phyloP scores from a whole-genome alignment of 495 filamentous ascomycete genomes.

The Penicillium coprophilum region DNA sequence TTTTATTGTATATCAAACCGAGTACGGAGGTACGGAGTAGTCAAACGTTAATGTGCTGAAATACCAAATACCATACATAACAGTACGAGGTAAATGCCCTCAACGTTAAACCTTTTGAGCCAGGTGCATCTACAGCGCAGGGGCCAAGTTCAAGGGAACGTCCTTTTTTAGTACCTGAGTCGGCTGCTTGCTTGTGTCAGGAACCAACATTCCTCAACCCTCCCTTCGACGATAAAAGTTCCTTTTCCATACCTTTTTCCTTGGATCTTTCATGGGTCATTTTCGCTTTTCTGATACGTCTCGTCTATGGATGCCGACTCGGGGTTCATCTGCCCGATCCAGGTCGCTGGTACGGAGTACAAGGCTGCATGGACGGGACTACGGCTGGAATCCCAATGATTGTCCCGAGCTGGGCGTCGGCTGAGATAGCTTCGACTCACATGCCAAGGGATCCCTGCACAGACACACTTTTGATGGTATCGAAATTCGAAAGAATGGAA shows the following conservation, averaged over 20 bases:
- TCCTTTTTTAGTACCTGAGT: conserved; percentile 10
- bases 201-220: conserved; percentile 6
- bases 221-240: background rate
- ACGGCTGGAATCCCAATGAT: conserved; percentile 25
- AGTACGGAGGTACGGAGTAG: too few relatives aligned
- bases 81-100: background rate
- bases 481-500: conserved; percentile 2
- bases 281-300: background rate
- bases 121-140: conserved; percentile 14
- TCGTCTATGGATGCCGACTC: conserved; percentile 1
- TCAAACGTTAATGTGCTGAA: background rate
- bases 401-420: conserved; percentile 23
- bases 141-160: conserved; percentile 12
- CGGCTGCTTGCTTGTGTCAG: conserved; percentile 4
- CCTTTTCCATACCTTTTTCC: background rate
- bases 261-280: background rate
- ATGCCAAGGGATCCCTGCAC: conserved; percentile 31
- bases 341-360: conserved; percentile 1
- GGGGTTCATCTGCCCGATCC: conserved; percentile 3
- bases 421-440: conserved; percentile 24
- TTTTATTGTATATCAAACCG: too few relatives aligned
- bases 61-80: background rate
- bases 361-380: conserved; percentile 7
- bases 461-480: background rate
- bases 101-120: conserved; percentile 17